Evolutionary conservation across 768 basidiomycete genomes (phyloP), one percentile per base, ranked within the genome.

Genomic region (Grammothele lineata): DNA sequence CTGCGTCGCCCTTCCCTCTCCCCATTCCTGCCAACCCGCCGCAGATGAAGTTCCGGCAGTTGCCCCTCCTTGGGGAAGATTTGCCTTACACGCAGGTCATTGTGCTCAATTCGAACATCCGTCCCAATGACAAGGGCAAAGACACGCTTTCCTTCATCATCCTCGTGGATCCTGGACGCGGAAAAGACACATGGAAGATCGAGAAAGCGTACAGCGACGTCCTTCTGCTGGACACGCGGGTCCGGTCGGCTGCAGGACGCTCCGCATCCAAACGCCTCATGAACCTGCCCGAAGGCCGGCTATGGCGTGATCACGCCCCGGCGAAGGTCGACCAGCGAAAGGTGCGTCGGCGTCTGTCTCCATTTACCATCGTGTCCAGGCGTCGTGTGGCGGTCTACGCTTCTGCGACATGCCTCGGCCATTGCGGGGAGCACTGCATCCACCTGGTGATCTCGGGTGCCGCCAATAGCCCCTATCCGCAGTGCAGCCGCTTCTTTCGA

Each of bases 291-390:
- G 96, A 99, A 63, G 89, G 90, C 21, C 87, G 85, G 65, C 71
- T 96, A 8, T 97, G 95, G 89, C 94, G 83, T 66, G 96, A 98
- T 68, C 92, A 95, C 64, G 93, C 94, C 0, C 95, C 95, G 24
- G 91, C 90, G 23, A 94, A 89, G 71, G 90, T 93, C 35, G 96
- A 98, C 72, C 92, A 95, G 66, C 72, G 95, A 54, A 98, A 97
- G 75, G 92, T 89, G 59, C 57, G 81, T 69, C 25, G 34, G 8
- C 30, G 32, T 51, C 25, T 39, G 33, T 48, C 26, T 51, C 2
- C 24, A 6, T 15, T 23, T 14, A 12, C 12, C 22, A n/a, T n/a
- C n/a, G n/a, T n/a, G n/a, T 33, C 35, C 15, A 12, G 17, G 32
- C 17, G 30, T 27, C 14, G 25, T 21, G 17, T 22, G 3, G n/a